Conservation (phyloP, 495 filamentous ascomycete species). For the Alectoria sarmentosa region DNA sequence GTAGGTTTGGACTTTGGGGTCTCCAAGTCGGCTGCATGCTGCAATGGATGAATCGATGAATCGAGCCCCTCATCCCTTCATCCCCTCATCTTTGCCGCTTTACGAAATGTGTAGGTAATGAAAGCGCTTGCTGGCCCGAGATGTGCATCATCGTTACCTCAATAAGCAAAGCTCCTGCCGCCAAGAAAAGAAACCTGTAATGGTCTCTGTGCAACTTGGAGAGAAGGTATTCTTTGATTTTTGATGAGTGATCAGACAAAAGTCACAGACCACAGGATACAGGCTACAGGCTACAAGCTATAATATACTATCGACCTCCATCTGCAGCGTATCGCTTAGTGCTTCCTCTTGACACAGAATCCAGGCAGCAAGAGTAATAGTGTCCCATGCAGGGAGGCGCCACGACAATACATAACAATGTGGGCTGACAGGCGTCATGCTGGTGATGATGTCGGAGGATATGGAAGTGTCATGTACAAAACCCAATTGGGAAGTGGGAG, state of each 20-base stretch:
- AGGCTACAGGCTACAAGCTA: not conserved
- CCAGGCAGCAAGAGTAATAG: slow-evolving; percentile 7
- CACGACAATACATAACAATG: not conserved
- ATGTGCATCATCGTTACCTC: slow-evolving; percentile 3
- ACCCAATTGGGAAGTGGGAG: not conserved
- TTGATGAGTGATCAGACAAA: not conserved
- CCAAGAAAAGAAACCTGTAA: slow-evolving; percentile 2
- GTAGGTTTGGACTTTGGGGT: slow-evolving; percentile 1
- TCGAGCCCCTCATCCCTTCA: not conserved
- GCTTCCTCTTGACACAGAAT: not conserved
- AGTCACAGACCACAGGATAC: not conserved
- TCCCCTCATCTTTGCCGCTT: slow-evolving; percentile 1
- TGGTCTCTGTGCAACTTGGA: not conserved
- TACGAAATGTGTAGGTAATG: too few relatives aligned
- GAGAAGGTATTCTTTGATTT: not conserved
- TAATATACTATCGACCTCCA: not conserved
- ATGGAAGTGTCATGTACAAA: not conserved
- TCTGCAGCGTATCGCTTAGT: slow-evolving; percentile 11
- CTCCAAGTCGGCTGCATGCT: slow-evolving; percentile 4
- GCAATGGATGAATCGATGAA: too few relatives aligned
- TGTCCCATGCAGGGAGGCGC: not conserved
- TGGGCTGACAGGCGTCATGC: slow-evolving; percentile 6
- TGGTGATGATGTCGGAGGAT: slow-evolving; percentile 7
- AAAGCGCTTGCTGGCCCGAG: slow-evolving; percentile 3
- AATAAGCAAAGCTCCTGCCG: slow-evolving; percentile 4